Evolutionary conservation across 306 rosid genomes (phyloP).

Genomic region (Begonia fuchsioides): DNA sequence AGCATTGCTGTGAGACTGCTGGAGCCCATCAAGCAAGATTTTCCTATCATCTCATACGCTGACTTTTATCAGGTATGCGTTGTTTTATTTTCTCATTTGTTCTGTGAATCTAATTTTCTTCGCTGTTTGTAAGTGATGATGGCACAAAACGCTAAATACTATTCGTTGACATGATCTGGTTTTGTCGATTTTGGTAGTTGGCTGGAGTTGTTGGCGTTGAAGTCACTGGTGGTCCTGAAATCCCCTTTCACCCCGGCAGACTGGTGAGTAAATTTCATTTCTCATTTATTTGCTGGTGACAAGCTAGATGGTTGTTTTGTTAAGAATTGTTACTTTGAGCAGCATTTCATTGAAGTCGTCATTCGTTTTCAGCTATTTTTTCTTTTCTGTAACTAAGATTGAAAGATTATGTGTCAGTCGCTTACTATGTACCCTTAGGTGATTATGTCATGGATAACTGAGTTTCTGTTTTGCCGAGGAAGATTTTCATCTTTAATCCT

Average conservation of each 20-base stretch:
- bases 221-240: conserved; percentile 53
- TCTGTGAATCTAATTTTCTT: not conserved
- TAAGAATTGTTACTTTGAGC: too few relatives aligned
- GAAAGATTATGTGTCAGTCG: too few relatives aligned
- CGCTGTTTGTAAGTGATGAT: too few relatives aligned
- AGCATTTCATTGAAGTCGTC: too few relatives aligned
- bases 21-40: conserved; percentile 38
- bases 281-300: not conserved
- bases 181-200: conserved; percentile 18
- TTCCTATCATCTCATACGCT: conserved; percentile 37
- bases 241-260: conserved; percentile 51
- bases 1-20: conserved; percentile 37
- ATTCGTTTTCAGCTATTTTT: too few relatives aligned
- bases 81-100: not conserved
- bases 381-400: too few relatives aligned
- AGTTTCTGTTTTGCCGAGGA: too few relatives aligned
- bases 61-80: conserved; percentile 37
- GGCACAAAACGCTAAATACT: not conserved
- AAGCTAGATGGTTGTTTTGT: not conserved
- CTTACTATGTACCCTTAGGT: too few relatives aligned
- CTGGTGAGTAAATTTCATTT: conserved; percentile 18
- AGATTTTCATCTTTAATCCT: too few relatives aligned
- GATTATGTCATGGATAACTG: too few relatives aligned
- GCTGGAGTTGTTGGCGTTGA: conserved; percentile 55
- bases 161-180: not conserved